Base-by-base conservation (phyloP, 305 asterid species). In the Rubia tinctorum region DNA sequence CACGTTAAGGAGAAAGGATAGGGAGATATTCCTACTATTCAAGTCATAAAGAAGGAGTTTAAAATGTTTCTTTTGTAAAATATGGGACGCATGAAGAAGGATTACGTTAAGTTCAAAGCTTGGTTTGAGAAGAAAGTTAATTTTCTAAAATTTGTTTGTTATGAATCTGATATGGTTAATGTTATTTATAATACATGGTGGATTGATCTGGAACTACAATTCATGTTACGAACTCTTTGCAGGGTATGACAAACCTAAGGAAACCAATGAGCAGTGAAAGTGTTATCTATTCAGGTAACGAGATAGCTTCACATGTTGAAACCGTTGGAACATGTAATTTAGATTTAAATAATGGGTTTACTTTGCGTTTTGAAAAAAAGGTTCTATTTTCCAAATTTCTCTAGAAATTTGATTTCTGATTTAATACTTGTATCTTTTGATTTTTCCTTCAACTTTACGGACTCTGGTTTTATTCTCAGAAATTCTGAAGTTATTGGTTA, bases 371-470 rank as follows among this genome's bases (percentile, higher is more conserved):
- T 25, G 66, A 47, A 51, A 76, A 40, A 25, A 25, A 63, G 66
- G 0, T 76, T 71, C 39, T 70, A 75, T 75, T 34, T 75, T 68
- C 71, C 70, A 25, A 69, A 14, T 56, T 76, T 76, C 13, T 43
- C 79, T 59, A 60, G 65, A 27, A 69, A 76, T 20, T 69, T 76
- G 15, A 43, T 76, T 69, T 45, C 39, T 25, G 71, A 69, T 59
- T 76, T 75, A 76, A 69, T 71, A 45, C 66, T 69, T 44, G 71
- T 76, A 59, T 25, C 73, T 53, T 70, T 47, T 10, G 37, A 45
- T 10, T 47, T 11, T 66, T 66, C 70, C 27, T 66, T 66, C 27
- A 66, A 34, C 11, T 66, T 66, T 27, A 34, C 25, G 39, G 44
- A 39, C 20, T 4, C 49, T 4, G 37, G 6, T 58, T 58, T 55